Evolutionary conservation across 78 protist genomes (phyloP).

Genomic region (Protostelium mycophagum): DNA sequence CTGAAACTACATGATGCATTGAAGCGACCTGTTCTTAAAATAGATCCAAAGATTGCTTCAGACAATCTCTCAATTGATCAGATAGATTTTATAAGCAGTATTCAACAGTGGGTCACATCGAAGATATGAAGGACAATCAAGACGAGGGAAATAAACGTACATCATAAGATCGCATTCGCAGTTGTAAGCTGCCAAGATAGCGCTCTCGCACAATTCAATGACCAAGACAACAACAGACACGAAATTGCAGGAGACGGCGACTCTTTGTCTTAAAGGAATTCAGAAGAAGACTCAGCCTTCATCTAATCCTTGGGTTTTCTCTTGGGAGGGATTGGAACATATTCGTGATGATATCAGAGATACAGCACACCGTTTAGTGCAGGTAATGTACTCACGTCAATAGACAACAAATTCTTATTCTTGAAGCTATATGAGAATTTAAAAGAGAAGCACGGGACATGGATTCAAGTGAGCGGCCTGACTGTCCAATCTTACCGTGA

Average conservation of each 20-base stretch:
- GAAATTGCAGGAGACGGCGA: background rate
- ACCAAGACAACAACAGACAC: background rate
- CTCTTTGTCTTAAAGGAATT: background rate
- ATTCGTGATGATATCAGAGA: conserved; percentile 1
- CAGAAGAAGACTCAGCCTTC: background rate
- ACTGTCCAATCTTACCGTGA: background rate
- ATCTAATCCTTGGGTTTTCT: background rate
- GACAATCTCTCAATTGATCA: too few species aligned
- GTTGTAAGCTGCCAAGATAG: too few species aligned
- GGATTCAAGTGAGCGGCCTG: background rate
- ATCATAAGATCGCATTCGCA: too few species aligned
- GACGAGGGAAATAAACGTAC: too few species aligned
- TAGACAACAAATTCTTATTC: background rate
- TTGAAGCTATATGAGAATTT: background rate
- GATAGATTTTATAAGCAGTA: too few species aligned
- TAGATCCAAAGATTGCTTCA: too few species aligned
- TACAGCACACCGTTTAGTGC: background rate
- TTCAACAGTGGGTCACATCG: too few species aligned
- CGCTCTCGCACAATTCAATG: too few species aligned
- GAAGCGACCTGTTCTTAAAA: too few species aligned
- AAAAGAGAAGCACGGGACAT: background rate
- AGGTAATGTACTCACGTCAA: conserved; percentile 1
- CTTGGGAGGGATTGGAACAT: background rate
- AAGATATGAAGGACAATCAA: too few species aligned
- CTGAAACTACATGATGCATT: too few species aligned